These are phyloP conservation scores for Aspergillus incahuasiensis DNA, from an alignment of 495 filamentous ascomycete genomes.

Conservation along the genomic window DNA sequence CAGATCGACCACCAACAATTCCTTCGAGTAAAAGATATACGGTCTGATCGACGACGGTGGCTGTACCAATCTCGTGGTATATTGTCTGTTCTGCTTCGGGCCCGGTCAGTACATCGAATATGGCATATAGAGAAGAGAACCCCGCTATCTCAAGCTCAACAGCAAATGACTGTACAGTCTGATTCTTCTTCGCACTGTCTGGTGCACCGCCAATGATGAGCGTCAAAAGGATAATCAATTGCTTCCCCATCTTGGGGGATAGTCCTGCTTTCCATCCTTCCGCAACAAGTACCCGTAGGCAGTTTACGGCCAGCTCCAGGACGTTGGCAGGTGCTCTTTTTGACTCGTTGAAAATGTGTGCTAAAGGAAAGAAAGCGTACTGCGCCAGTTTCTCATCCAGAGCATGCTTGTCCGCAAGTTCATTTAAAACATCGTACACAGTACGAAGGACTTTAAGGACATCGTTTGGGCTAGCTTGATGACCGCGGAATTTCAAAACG, in stretches of 20 bases:
- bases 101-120: conserved; percentile 44
- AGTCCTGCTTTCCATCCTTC: conserved; percentile 73
- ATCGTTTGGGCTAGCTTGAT: conserved; percentile 48
- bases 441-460: conserved; percentile 49
- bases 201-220: conserved; percentile 72
- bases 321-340: conserved; percentile 66
- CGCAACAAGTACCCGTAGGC: conserved; percentile 64
- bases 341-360: conserved; percentile 75
- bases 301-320: conserved; percentile 69
- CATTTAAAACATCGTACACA: conserved; percentile 49
- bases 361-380: conserved; percentile 91
- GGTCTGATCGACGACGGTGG: conserved; percentile 74
- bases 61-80: conserved; percentile 45
- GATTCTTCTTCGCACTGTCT: conserved; percentile 34
- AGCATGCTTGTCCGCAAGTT: conserved; percentile 45
- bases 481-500: conserved; percentile 56
- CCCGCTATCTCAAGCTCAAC: conserved; percentile 66
- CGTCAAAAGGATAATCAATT: conserved; percentile 80
- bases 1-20: conserved; percentile 53
- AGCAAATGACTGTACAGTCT: conserved; percentile 41
- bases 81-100: conserved; percentile 53
- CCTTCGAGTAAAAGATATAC: conserved; percentile 77
- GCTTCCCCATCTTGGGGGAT: conserved; percentile 65
- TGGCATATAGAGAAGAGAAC: conserved; percentile 50
- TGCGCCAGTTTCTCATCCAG: conserved; percentile 83